Percentiles rank a stretch among this genome's conserved stretches.
Evolutionary conservation across 768 basidiomycete species (phyloP).

Genomic region (Scleroderma citrinum): DNA sequence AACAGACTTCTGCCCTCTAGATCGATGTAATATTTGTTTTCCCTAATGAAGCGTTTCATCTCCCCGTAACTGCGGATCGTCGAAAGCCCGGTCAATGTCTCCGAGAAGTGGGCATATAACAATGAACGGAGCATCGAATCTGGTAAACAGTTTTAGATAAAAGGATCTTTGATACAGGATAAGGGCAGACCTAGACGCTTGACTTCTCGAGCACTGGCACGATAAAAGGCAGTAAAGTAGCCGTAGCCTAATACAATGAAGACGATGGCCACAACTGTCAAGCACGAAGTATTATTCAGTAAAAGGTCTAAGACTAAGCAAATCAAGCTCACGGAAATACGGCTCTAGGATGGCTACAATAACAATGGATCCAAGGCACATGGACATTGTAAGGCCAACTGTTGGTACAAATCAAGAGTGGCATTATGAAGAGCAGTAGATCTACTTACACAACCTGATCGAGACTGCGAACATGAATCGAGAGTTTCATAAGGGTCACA

Average conservation of each 20-base stretch:
- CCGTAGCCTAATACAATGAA: conserved; percentile 55
- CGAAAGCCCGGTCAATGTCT: conserved; percentile 64
- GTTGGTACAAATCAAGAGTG: conserved; percentile 1
- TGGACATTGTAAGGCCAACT: conserved; percentile 49
- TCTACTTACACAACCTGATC: conserved; percentile 42
- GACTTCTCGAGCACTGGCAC: conserved; percentile 64
- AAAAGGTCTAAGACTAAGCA: background rate
- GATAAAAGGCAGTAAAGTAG: conserved; percentile 65
- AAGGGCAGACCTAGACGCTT: conserved; percentile 41
- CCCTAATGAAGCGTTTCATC: conserved; percentile 51
- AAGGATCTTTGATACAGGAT: background rate
- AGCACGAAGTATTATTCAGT: background rate
- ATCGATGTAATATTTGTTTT: conserved; percentile 65
- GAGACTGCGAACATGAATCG: conserved; percentile 35
- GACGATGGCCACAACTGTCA: conserved; percentile 46
- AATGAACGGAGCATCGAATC: conserved; percentile 70
- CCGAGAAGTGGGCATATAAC: conserved; percentile 73
- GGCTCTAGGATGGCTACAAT: conserved; percentile 55
- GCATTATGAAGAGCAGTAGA: background rate
- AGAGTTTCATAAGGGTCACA: background rate
- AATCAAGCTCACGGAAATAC: conserved; percentile 47
- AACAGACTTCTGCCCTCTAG: conserved; percentile 69
- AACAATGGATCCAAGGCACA: conserved; percentile 45
- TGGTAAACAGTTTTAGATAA: conserved; percentile 11
- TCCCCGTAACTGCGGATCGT: conserved; percentile 73